A percentile compares a stretch with the other conserved stretches of the same genome.
Evolutionary conservation across 1,284 basidiomycete genomes (phyloP).

Genomic region (Malassezia vespertilionis): DNA sequence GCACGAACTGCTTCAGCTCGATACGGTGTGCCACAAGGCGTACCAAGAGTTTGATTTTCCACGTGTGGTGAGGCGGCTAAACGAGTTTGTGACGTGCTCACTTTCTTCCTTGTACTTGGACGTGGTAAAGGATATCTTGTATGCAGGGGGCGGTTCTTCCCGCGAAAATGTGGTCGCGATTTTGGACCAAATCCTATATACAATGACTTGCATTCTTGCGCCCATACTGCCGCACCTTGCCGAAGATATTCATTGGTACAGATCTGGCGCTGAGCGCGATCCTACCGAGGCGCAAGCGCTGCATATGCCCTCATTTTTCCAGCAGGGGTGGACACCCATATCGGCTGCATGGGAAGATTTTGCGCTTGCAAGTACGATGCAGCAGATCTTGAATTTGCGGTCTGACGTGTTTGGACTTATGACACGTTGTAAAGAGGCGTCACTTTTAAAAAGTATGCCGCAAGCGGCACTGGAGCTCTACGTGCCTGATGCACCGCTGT

Average conservation of each 20-base stretch:
- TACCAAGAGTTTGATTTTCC: conserved; percentile 74
- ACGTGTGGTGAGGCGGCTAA: conserved; percentile 50
- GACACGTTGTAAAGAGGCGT: not conserved
- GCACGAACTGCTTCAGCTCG: conserved; percentile 66
- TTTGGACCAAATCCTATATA: conserved; percentile 61
- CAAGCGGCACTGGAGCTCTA: conserved; percentile 10
- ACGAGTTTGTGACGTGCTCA: conserved; percentile 50
- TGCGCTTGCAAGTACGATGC: not conserved
- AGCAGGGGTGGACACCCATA: conserved; percentile 25
- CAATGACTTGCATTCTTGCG: conserved; percentile 64
- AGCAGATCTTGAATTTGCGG: conserved; percentile 2
- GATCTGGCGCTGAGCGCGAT: conserved; percentile 24
- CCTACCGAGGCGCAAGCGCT: conserved; percentile 16
- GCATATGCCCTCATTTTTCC: conserved; percentile 27
- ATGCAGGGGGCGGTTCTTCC: conserved; percentile 54
- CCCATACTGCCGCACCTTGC: conserved; percentile 83
- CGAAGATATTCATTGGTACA: conserved; percentile 67
- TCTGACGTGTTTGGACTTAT: conserved; percentile 8
- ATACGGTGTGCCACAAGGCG: conserved; percentile 57
- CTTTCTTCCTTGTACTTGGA: conserved; percentile 70
- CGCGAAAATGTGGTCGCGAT: conserved; percentile 63
- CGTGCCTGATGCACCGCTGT: not conserved
- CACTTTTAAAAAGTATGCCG: conserved; percentile 1
- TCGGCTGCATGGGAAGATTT: conserved; percentile 11
- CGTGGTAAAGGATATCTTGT: conserved; percentile 78